Conservation (phyloP, 2,329 filamentous ascomycete genomes). For the Orbilia javanica region DNA sequence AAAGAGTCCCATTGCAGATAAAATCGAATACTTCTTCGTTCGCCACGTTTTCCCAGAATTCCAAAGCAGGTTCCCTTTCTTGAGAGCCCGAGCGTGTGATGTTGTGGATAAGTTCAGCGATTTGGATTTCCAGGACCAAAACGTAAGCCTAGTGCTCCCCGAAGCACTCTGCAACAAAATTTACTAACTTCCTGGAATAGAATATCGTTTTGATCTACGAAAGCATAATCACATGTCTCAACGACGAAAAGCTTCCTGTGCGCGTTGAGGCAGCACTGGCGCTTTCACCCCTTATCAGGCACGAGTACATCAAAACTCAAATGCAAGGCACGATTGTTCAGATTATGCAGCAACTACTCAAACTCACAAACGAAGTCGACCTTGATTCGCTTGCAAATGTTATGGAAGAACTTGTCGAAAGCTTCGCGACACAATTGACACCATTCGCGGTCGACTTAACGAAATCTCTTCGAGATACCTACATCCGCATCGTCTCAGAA, state of each 20-base stretch:
- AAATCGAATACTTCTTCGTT: constrained; percentile 98
- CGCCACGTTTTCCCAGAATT: constrained; percentile 99
- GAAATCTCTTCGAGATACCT: constrained; percentile 95
- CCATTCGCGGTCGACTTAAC: constrained; percentile 96
- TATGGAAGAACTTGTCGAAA: constrained; percentile 99
- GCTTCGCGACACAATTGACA: constrained; percentile 95
- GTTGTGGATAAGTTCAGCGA: constrained; percentile 98
- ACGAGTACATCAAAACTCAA: constrained; percentile 90
- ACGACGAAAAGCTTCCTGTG: constrained; percentile 90
- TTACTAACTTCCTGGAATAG: constrained; percentile 40
- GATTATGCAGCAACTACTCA: constrained; percentile 98
- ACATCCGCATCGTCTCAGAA: constrained; percentile 91
- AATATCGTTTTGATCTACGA: constrained; percentile 97
- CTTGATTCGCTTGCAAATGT: constrained; percentile 97
- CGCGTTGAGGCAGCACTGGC: constrained; percentile 93
- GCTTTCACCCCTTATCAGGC: constrained; percentile 92
- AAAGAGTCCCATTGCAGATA: constrained; percentile 97
- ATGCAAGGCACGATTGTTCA: constrained; percentile 99
- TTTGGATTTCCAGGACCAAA: constrained; percentile 94
- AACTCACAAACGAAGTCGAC: constrained; percentile 96
- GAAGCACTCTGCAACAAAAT: not conserved
- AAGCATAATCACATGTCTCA: constrained; percentile 97
- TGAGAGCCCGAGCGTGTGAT: constrained; percentile 94
- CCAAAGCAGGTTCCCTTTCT: constrained; percentile 88
- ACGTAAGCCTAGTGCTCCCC: constrained; percentile 64